Evolutionary conservation across 2,329 filamentous ascomycete species (phyloP), one percentile per base, ranked within the genome.

Genomic region (Fusarium oligoseptatum): DNA sequence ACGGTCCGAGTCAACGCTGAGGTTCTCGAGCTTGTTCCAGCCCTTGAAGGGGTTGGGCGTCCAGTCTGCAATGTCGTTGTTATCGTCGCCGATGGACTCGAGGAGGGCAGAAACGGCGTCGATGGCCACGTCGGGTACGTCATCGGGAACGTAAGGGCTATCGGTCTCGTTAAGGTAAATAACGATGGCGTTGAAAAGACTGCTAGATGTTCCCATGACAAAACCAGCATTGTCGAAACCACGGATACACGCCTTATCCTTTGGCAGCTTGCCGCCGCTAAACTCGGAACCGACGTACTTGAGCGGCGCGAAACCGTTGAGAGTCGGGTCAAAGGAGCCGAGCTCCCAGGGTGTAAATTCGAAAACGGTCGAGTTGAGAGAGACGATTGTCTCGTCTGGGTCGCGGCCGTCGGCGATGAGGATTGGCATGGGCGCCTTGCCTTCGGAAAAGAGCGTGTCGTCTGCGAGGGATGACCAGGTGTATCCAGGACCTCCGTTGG

Each of bases 151-250:
- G 78, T 88, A 91, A 22, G 72, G 86, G 77, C 73, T 80, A 22
- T 80, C 85, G 48, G 76, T 84, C 67, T 85, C 80, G 78, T 85
- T 29, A 91, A 97, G 41, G 91, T 97, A 87, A 88, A 97, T 87
- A 65, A 92, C 86, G 77, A 78, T 87, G 86, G 80, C 85, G 84
- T 97, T 97, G 87, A 97, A 97, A 5, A 97, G 86, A 10, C 92
- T 92, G 17, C 92, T 94, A 12, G 92, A 95, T 1, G 94, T 97
- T 68, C 94, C 94, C 90, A 96, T 94, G 36, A 97, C 86, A 77
- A 91, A 97, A 2, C 93, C 93, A 8, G 90, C 90, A 76, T 94
- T 95, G 82, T 97, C 94, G 75, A 95, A 95, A 1, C 94, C 94
- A 27, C 80, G 80, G 32, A 87, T 83, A 72, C 90, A 86, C 2